Evolutionary conservation across 73 alveolate species (phyloP).

Genomic region (Loxodes magnus): DNA sequence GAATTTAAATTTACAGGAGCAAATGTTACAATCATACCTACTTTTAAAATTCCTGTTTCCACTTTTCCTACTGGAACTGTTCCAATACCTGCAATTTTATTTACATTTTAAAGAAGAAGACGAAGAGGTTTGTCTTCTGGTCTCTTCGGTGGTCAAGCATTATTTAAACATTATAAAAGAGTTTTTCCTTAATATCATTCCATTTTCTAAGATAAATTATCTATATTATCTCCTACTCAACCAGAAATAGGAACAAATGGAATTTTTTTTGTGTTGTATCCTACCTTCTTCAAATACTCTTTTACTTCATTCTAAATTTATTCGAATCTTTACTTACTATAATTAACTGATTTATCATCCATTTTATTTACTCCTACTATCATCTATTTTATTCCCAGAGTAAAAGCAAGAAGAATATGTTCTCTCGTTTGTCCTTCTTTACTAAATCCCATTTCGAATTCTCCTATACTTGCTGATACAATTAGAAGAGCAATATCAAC

Average conservation of each 20-base stretch:
- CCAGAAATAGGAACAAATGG: too few species aligned
- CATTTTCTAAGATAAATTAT: too few species aligned
- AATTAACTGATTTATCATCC: slow-evolving; percentile 29
- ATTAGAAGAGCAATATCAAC: slow-evolving; percentile 45
- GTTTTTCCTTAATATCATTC: too few species aligned
- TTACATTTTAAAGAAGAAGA: slow-evolving; percentile 60
- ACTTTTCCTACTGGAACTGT: slow-evolving; percentile 68
- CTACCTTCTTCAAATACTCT: slow-evolving; percentile 43
- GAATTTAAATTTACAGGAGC: slow-evolving; percentile 45
- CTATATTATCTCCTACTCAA: too few species aligned
- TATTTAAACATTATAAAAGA: too few species aligned
- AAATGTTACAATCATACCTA: slow-evolving; percentile 47
- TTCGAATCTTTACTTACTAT: slow-evolving; percentile 46
- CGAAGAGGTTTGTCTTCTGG: slow-evolving; percentile 51
- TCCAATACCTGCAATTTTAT: slow-evolving; percentile 68
- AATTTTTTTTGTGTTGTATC: slow-evolving; percentile 41
- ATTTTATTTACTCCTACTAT: slow-evolving; percentile 55
- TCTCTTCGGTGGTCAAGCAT: slow-evolving; percentile 38
- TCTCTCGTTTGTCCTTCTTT: slow-evolving; percentile 44
- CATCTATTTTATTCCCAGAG: slow-evolving; percentile 61
- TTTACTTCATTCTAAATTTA: too few species aligned
- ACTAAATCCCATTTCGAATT: slow-evolving; percentile 46
- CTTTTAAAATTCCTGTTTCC: slow-evolving; percentile 52
- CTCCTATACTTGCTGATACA: slow-evolving; percentile 43
- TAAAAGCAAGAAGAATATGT: slow-evolving; percentile 43